Evolutionary conservation across 2,329 filamentous ascomycete genomes (phyloP).

Genomic region (Claviceps digitariae): DNA sequence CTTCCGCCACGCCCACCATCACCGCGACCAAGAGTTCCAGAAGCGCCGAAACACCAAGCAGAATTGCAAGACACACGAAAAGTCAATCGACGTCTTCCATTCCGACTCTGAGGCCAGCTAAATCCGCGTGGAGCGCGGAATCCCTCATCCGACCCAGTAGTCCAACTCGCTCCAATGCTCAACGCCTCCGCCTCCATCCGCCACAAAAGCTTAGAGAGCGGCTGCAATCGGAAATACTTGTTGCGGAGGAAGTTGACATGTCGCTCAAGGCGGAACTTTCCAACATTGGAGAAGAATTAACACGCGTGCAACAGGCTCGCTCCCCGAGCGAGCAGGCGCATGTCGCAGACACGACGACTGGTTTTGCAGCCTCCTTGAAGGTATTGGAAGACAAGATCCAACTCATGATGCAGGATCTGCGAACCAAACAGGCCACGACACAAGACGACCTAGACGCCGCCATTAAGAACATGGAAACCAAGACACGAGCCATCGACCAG

Average conservation of each 20-base stretch:
- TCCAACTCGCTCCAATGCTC: slow-evolving; percentile 20
- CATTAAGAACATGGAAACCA: slow-evolving; percentile 60
- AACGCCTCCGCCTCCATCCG: slow-evolving; percentile 54
- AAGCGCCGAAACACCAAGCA: slow-evolving; percentile 13
- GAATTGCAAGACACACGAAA: slow-evolving; percentile 28
- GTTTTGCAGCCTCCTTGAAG: slow-evolving; percentile 38
- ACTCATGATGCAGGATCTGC: slow-evolving; percentile 42
- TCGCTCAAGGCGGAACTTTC: slow-evolving; percentile 62
- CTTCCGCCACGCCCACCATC: not conserved
- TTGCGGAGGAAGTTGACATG: slow-evolving; percentile 55
- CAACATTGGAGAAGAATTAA: slow-evolving; percentile 71
- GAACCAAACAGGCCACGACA: slow-evolving; percentile 47
- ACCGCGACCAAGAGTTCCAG: slow-evolving; percentile 2
- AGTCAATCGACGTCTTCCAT: slow-evolving; percentile 40
- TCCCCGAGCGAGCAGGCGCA: slow-evolving; percentile 13
- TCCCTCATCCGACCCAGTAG: slow-evolving; percentile 13
- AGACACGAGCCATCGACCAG: slow-evolving; percentile 72
- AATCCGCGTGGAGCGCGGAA: slow-evolving; percentile 14
- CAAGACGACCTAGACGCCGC: slow-evolving; percentile 59
- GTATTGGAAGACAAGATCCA: slow-evolving; percentile 57
- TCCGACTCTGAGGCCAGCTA: slow-evolving; percentile 34
- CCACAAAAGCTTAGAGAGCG: slow-evolving; percentile 72
- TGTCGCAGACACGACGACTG: slow-evolving; percentile 13
- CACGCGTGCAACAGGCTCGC: slow-evolving; percentile 30
- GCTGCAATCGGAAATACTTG: slow-evolving; percentile 66